Base-by-base conservation (phyloP, 306 rosid species). In the Medicago arabica region DNA sequence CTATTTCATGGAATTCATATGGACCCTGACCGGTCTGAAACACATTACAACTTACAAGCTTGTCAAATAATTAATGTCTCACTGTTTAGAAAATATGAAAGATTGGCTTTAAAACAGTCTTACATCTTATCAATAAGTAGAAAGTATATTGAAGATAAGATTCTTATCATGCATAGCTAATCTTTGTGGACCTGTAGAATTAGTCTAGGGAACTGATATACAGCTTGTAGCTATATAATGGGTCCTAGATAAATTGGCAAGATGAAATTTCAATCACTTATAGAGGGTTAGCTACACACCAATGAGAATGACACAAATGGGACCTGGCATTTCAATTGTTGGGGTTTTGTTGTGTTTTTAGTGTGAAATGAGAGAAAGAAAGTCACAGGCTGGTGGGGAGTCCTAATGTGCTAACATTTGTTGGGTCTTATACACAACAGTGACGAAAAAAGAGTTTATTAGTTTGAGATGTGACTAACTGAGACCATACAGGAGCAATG, bases 381-480 rank as follows among this genome's bases (percentile, higher is more conserved):
- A 69, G 66, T 54, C 59, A 59, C 68, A 80, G 71, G 62, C 73
- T 82, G 80, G 83, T 78, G 81, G 62, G 66, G 38, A 67, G 61
- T 78, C 59, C 49, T 39, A 74, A 67, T 16, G 72, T 86, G 81
- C 38, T 75, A 51, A 68, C 49, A 70, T 59, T 65, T 83, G 76
- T 67, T 78, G 60, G 47, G 75, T 61, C 53, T 63, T 78, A 51
- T 58, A 58, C 76, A 75, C 69, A 63, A 49, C 83, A 85, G 68
- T 74, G 25, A 79, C 64, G 70, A 78, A 80, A 71, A 68, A 68
- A 61, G 63, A 67, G 74, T 44, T 66, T 19, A 19, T 9, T 55
- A 55, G 84, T 77, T 81, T 71, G 73, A 50, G 92, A 87, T 90
- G 90, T 92, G 97, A 92, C 97, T 79, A 88, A 89, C 93, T 88